Conservation (phyloP, 176 grass and related monocot species). For the Ananas comosus region DNA sequence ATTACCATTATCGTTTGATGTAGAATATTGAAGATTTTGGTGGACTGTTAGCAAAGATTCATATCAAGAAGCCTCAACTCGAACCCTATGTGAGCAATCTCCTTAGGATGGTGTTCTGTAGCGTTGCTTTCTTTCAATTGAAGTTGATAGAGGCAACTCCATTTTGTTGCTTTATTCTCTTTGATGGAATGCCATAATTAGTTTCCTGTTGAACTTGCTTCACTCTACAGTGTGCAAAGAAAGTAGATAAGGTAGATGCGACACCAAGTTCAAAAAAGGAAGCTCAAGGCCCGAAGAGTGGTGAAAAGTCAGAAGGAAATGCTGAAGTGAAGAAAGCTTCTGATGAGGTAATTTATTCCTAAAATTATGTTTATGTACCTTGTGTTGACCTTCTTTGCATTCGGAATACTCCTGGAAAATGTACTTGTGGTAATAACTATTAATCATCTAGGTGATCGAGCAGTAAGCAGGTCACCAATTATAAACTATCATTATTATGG, state of each 20-base stretch:
- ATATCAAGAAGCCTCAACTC: slow-evolving; percentile 49
- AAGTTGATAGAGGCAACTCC: no score
- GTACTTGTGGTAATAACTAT: no score
- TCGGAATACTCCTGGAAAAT: no score
- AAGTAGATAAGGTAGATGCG: slow-evolving; percentile 49
- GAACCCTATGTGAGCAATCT: slow-evolving; percentile 44
- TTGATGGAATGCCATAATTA: neutral
- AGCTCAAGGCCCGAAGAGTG: slow-evolving; percentile 32
- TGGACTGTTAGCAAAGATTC: slow-evolving; percentile 46
- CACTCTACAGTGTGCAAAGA: slow-evolving; percentile 30
- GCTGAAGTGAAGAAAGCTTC: slow-evolving; percentile 33
- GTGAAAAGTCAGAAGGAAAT: slow-evolving; percentile 35
- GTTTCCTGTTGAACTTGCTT: neutral
- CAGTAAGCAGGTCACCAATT: neutral
- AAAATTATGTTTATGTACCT: slow-evolving; percentile 2
- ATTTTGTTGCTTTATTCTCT: no score
- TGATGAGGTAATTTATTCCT: slow-evolving; percentile 32
- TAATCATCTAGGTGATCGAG: no score
- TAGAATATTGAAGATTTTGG: slow-evolving; percentile 74
- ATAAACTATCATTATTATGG: neutral
- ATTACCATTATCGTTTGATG: slow-evolving; percentile 11
- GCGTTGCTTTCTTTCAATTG: neutral
- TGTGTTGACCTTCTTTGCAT: no score
- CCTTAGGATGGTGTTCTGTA: neutral
- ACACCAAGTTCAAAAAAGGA: slow-evolving; percentile 51